phyloP scores from a whole-genome alignment of 345 rosid genomes.

The Sonneratia alba region DNA sequence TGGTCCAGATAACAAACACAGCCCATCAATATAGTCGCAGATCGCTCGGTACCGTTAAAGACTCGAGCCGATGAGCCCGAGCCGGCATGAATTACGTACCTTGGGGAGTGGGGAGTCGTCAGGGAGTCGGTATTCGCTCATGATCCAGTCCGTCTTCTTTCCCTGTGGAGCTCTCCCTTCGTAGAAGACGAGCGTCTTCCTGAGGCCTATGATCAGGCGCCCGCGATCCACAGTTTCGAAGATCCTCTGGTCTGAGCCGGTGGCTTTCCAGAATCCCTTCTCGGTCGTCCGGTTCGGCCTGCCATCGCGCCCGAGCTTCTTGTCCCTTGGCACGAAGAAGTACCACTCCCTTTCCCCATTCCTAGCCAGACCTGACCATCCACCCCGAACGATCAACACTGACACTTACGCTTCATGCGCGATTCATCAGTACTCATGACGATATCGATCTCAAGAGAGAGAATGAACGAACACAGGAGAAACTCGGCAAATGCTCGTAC shows the following conservation, averaged over 20 bases:
- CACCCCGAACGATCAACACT: no score
- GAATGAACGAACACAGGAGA: no score
- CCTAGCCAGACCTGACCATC: slow-evolving; percentile 42
- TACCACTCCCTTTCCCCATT: slow-evolving; percentile 95
- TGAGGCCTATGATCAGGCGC: slow-evolving; percentile 52
- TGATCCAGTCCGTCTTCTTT: slow-evolving; percentile 87
- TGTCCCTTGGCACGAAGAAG: slow-evolving; percentile 84
- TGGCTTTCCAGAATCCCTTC: slow-evolving; percentile 94
- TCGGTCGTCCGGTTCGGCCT: slow-evolving; percentile 81
- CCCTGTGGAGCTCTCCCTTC: slow-evolving; percentile 85
- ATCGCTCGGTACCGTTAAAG: no score
- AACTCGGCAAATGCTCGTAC: slow-evolving; percentile 18
- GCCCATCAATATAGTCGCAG: background rate
- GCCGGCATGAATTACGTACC: slow-evolving; percentile 26
- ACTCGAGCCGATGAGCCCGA: no score
- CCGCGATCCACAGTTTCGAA: slow-evolving; percentile 54
- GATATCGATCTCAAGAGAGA: no score
- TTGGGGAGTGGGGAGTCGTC: slow-evolving; percentile 51
- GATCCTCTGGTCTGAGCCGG: slow-evolving; percentile 84
- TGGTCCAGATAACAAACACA: background rate
- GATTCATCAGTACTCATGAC: background rate
- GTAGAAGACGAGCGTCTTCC: slow-evolving; percentile 90
- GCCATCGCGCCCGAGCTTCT: slow-evolving; percentile 76
- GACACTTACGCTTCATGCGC: no score
- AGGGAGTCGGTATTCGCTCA: slow-evolving; percentile 91